Evolutionary conservation across 495 filamentous ascomycete genomes (phyloP), one percentile per base, ranked within the genome.

Genomic region (Xylaria acuta): DNA sequence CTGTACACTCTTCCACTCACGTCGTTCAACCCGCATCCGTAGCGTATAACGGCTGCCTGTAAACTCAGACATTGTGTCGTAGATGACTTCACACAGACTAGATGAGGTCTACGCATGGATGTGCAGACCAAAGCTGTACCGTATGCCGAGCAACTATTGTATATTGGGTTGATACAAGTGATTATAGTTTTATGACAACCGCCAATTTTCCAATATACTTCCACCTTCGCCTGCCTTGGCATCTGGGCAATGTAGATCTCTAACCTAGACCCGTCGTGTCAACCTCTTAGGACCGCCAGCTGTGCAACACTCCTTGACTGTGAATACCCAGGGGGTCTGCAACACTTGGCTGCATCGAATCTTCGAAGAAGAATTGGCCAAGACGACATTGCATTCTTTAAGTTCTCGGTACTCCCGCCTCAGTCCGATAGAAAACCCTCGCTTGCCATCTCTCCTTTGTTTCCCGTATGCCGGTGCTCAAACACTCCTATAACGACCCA

Each of bases 181-280:
- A 49, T 41, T 38, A 12, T 54, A 2, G n/a, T 67, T 53, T 41
- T 41, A 67, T 32, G 6, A 56, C 65, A 56, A 18, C 49, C 49
- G 12, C 49, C 49, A 40, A 53, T 27, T 20, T 49, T 66, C 54
- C 54, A 66, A 68, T 69, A 67, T 75, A 72, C 71, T 70, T 75
- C 41, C 70, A 45, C 54, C 73, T 70, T 71, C 59, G 60, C 69
- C 66, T 77, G 73, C 67, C 77, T 79, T 79, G 77, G 77, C 77
- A 72, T 69, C 64, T 69, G 73, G 75, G 77, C 72, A 75, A 71
- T 69, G 65, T 73, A 77, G 75, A 78, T 77, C 75, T 74, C 64
- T n/a, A n/a, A n/a, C n/a, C n/a, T 47, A 71, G 70, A 49, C 65
- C 70, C 62, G 64, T 69, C 51, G 30, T 40, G 43, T 70, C 14